Conservation (phyloP, 2,329 filamentous ascomycete genomes). For the Cercospora sesami region DNA sequence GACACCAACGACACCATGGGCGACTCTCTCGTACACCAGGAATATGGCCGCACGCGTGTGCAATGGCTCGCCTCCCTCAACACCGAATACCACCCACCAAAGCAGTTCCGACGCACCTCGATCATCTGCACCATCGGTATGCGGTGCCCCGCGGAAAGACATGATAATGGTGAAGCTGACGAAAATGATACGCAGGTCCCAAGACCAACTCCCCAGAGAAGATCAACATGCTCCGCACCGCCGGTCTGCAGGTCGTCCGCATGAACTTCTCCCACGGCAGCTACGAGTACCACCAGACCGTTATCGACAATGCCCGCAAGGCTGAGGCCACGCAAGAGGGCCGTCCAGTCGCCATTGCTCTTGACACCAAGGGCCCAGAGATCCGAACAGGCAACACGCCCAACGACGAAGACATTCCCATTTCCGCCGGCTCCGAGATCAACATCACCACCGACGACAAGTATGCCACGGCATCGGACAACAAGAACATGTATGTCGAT, state of each 20-base stretch:
- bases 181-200: constrained; percentile 56
- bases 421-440: constrained; percentile 77
- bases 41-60: constrained; percentile 67
- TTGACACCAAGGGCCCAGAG: constrained; percentile 81
- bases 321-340: constrained; percentile 77
- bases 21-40: constrained; percentile 82
- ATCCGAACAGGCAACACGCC: constrained; percentile 79
- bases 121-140: constrained; percentile 96
- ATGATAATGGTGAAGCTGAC: not conserved
- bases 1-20: constrained; percentile 51
- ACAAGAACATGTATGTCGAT: constrained; percentile 97
- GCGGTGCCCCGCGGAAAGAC: not conserved
- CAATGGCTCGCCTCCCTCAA: constrained; percentile 77
- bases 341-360: constrained; percentile 90
- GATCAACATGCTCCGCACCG: constrained; percentile 85
- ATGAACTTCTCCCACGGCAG: constrained; percentile 99
- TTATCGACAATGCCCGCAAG: constrained; percentile 91
- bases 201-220: constrained; percentile 98
- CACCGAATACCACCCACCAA: constrained; percentile 81
- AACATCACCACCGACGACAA: constrained; percentile 97
- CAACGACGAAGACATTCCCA: constrained; percentile 72
- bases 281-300: constrained; percentile 96
- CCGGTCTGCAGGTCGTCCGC: constrained; percentile 95
- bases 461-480: constrained; percentile 80
- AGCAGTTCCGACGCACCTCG: constrained; percentile 92